Base-by-base conservation (phyloP, 192 early-diverging fungal genomes). In the Coemansia sp. region DNA sequence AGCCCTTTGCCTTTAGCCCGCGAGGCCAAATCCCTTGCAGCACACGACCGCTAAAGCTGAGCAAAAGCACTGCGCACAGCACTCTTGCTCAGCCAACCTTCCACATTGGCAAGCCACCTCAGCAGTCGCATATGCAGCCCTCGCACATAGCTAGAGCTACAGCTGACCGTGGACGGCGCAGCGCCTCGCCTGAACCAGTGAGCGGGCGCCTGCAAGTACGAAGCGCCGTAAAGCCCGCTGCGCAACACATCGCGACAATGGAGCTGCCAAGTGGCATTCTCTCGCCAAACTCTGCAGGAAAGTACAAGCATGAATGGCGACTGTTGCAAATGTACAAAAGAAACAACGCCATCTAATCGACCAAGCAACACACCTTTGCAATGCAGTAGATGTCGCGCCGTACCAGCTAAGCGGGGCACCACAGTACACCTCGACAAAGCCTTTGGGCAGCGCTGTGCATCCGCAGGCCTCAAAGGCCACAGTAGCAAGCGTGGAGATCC, bases 1-100 rank as follows among this genome's bases (percentile, higher is more conserved):
- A 68, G 15, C 71, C 76, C 3, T 73, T 78, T 59, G 76, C 72
- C 24, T 78, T 78, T 32, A 73, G 68, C 32, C 76, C 76, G 7
- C 59, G 32, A 63, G 68, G 65, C 35, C 66, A 59, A 31, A 71
- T 71, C 0, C 76, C 76, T 15, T 62, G 70, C 11, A 78, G 76
- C 42, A 65, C 68, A 8, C 66, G 76, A 6, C 76, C 76, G 27
- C 64, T 78, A 6, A 65, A 65, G 17, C 60, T 78, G 12, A 35
- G 35, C 14, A 20, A 60, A 4, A 42, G 41, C 54, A 62, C 15
- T 4, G 47, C 47, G 14, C 47, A 25, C 14, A 12, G 24, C 47
- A 6, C 47, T 51, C 25, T 51, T 11, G 47, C 14, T 27, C 47
- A 15, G 25, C 47, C 47, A 25, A 12, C 47, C 11, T 25, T 11